Evolutionary conservation across 2,329 filamentous ascomycete genomes (phyloP), one percentile per base, ranked within the genome.

Genomic region (Aureobasidium vineae): DNA sequence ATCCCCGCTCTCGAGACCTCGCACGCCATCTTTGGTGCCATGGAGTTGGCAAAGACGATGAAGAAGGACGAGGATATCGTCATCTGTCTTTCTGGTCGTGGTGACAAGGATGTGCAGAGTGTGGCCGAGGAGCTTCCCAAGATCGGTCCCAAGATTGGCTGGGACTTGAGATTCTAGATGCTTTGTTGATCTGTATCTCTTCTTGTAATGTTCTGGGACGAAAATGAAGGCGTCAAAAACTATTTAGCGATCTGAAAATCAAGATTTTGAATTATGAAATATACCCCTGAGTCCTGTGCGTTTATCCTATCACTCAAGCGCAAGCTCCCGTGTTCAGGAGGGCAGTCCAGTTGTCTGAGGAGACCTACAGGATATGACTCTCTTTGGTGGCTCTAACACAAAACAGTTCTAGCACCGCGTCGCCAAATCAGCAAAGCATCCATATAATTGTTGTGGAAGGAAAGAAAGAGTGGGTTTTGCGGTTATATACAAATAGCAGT

Each of bases 61-160:
- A 84, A 85, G 71, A 91, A 92, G 81, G 92, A 86, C 63, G 82
- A 97, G 80, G 92, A 98, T 74, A 81, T 99, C 33, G 94, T 99
- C 68, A 93, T 99, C 69, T 98, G 94, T 79, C 78, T 99, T 43
- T 96, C 90, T 75, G 95, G 95, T 10, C 84, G 95, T 72, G 95
- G 95, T 69, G 95, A 99, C 79, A 99, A 99, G 86, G 95, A 99
- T 75, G 95, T 99, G 67, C 93, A 99, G 85, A 96, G 91, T 74
- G 94, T 99, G 61, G 95, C 95, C 0, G 95, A 99, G 75, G 92
- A 96, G 80, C 80, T 99, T 75, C 94, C 94, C 21, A 90, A 85
- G 71, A 78, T 99, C 69, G 94, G 95, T 0, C 95, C 95, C 8
- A 83, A 90, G 82, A 98, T 99, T 78, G 92, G 84, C 56, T 88